Base-by-base conservation (phyloP, 345 rosid species). In the Turritis glabra region DNA sequence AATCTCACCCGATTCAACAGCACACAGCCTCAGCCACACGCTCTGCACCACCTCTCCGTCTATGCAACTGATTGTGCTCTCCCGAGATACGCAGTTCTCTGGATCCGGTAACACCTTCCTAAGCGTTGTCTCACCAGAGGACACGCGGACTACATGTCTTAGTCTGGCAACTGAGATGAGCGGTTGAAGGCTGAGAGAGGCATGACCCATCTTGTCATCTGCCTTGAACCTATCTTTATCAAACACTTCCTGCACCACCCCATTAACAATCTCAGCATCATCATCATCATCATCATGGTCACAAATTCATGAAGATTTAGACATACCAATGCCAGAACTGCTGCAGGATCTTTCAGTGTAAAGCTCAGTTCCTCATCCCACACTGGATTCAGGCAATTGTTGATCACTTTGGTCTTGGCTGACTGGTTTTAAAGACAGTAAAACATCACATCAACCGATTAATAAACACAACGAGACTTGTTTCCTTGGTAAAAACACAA, bases 161-260 rank as follows among this genome's bases (percentile, higher is more conserved):
- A 95, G 82, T 69, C 99, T 80, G 32, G 96, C 88, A 18, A 93
- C 89, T 38, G 99, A 91, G 75, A 86, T 79, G 22, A 95, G 82
- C 2, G 97, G 97, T 69, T 92, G 99, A 76, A 95, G 93, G 84
- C 77, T 90, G 68, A 95, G 83, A 58, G 80, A 59, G 43, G 99
- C 99, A 59, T 84, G 85, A 29, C 99, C 99, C 99, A 95, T 95
- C 82, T 95, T 90, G 75, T 95, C 99, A 81, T 95, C 99, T n/a
- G 96, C 77, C 83, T 92, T 95, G 88, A 95, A 95, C 52, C 88
- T 88, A 74, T 95, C 99, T 80, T 89, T 95, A 63, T 95, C 99
- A 62, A 87, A 95, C 61, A 95, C 99, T 89, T 95, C 97, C 98
- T 94, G 89, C 47, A 66, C 14, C 72, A 44, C 23, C 60, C 73